Percentiles rank a stretch among this genome's conserved stretches.
Evolutionary conservation across 129 eudicot genomes (phyloP).

Genomic region (Helianthus annuus): DNA sequence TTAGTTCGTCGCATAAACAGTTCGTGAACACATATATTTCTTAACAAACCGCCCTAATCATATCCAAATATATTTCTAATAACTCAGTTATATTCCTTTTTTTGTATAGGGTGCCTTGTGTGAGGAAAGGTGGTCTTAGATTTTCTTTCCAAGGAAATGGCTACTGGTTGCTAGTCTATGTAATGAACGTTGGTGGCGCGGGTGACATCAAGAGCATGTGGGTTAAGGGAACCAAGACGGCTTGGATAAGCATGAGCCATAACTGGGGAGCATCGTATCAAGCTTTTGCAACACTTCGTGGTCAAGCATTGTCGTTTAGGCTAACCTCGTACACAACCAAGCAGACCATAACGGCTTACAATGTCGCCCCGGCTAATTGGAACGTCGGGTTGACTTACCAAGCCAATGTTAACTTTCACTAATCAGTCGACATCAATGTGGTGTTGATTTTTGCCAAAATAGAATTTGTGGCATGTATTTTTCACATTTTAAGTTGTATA

Average conservation of each 20-base stretch:
- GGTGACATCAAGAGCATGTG: slow-evolving; percentile 73
- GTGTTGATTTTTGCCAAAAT: slow-evolving; percentile 10
- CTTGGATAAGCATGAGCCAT: slow-evolving; percentile 89
- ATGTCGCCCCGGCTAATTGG: slow-evolving; percentile 89
- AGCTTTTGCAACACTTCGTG: slow-evolving; percentile 64
- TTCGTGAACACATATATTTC: no score
- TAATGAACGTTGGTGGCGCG: slow-evolving; percentile 90
- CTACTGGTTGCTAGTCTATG: slow-evolving; percentile 75
- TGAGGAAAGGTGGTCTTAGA: slow-evolving; percentile 57
- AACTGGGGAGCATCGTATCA: slow-evolving; percentile 97
- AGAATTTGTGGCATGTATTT: slow-evolving; percentile 20
- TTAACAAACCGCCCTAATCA: no score
- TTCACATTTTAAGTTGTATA: slow-evolving; percentile 8
- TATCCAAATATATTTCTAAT: no score
- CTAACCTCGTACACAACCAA: slow-evolving; percentile 59
- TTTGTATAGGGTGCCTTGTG: slow-evolving; percentile 67
- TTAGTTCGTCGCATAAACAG: no score
- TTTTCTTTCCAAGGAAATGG: slow-evolving; percentile 72
- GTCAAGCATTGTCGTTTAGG: slow-evolving; percentile 77
- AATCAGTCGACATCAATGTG: slow-evolving; percentile 5
- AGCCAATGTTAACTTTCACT: slow-evolving; percentile 61
- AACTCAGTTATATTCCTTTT: background rate
- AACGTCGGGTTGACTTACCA: slow-evolving; percentile 63
- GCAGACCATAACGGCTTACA: slow-evolving; percentile 63
- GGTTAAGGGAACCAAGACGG: slow-evolving; percentile 91